Evolutionary conservation across 305 asterid species (phyloP).

Genomic region (Fraxinus albicans): DNA sequence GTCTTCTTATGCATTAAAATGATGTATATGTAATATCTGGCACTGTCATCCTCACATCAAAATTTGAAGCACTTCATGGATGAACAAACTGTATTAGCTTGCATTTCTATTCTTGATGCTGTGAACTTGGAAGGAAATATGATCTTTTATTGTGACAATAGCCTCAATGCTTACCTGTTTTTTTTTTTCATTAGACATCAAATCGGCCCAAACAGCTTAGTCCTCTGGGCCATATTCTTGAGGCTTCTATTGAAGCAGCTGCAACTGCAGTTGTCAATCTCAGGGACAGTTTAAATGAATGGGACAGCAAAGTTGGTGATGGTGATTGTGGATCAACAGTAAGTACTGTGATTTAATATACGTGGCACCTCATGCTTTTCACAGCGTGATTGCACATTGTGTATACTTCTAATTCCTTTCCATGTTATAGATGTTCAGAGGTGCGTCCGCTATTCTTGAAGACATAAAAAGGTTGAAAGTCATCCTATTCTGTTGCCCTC

Average conservation of each 20-base stretch:
- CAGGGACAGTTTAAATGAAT: conserved; percentile 75
- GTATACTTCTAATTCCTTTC: conserved; percentile 22
- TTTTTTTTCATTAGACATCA: conserved; percentile 45
- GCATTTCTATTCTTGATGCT: conserved; percentile 22
- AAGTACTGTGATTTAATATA: conserved; percentile 33
- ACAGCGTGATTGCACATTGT: conserved; percentile 19
- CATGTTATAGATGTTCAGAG: conserved; percentile 70
- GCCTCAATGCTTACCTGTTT: conserved; percentile 28
- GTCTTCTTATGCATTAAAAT: not conserved
- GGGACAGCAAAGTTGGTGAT: conserved; percentile 97
- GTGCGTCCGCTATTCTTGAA: conserved; percentile 90
- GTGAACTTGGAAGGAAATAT: not conserved
- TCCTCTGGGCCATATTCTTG: conserved; percentile 65
- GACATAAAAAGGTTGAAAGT: conserved; percentile 78
- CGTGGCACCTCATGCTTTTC: not conserved
- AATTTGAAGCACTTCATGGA: not conserved
- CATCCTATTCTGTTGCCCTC: conserved; percentile 18
- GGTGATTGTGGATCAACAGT: conserved; percentile 99
- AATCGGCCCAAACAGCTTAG: conserved; percentile 67
- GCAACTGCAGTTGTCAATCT: conserved; percentile 64
- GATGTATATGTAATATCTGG: not conserved
- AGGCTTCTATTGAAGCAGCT: conserved; percentile 90
- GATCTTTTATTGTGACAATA: not conserved
- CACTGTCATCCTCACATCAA: not conserved
- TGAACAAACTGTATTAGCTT: conserved; percentile 10